Base-by-base conservation (phyloP, 2,329 filamentous ascomycete genomes). In the Shiraia bambusicola region DNA sequence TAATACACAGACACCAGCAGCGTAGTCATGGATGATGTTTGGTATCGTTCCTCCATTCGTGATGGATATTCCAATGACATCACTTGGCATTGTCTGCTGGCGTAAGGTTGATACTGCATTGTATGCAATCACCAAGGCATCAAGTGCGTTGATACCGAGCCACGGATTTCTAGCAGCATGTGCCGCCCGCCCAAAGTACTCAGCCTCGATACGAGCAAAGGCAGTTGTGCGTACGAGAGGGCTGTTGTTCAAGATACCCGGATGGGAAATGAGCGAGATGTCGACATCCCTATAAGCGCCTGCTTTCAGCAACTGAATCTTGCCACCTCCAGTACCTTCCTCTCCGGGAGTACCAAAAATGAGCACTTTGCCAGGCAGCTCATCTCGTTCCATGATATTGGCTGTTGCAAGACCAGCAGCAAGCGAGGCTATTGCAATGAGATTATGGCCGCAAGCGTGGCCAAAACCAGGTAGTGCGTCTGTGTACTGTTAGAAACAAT, bases 371-470 rank as follows among this genome's bases (percentile, higher is more conserved):
- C 76, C 76, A 0, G 69, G 54, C 2, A 81, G 60, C 1, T 59
- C 49, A 28, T 71, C 64, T 10, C 65, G 54, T 14, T 64, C 69
- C 49, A 80, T 65, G 2, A 74, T 56, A 17, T 72, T 61, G 0
- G 73, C 75, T 1, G 76, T 67, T 3, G 74, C 76, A 2, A 81
- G 53, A 16, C 70, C 74, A 2, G 64, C 75, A 1, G 74, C 69
- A 8, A 78, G 59, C 0, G 75, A 76, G 2, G 74, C 70, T 0
- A 69, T 74, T 4, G 76, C 75, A 39, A 79, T 79, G 27, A 79
- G 68, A 47, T 80, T 80, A 60, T 80, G 77, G 3, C 78, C 77
- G 40, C 77, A 80, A 6, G 76, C 75, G 50, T 79, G 76, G 26
- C 76, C 76, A 6, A 79, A 69, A 1, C 68, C 71, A 1, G 76